Evolutionary conservation across 192 early-diverging fungal genomes (phyloP).

Genomic region (Gonapodya prolifera): DNA sequence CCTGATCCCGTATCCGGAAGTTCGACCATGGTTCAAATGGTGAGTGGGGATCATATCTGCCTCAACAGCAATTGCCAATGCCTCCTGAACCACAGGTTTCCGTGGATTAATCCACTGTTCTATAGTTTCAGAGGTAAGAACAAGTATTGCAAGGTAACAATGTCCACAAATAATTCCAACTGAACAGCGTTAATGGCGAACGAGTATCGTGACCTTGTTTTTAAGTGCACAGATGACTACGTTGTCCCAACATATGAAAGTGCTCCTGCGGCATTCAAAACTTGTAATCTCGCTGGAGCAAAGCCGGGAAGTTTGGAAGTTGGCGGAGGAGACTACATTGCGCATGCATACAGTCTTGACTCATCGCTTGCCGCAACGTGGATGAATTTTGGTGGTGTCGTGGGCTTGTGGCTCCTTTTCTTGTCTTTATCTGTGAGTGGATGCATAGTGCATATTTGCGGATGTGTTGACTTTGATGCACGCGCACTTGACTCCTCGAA

Average conservation of each 20-base stretch:
- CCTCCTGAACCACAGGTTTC: constrained; percentile 13
- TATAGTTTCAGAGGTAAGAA: constrained; percentile 26
- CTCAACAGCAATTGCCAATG: neutral
- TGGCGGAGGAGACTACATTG: neutral
- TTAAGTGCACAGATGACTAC: neutral
- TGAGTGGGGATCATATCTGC: neutral
- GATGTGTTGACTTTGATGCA: neutral
- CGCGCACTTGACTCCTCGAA: neutral
- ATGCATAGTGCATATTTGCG: neutral
- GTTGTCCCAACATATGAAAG: neutral
- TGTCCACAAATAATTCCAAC: neutral
- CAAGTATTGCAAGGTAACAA: neutral
- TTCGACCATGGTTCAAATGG: constrained; percentile 53
- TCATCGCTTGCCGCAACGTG: neutral
- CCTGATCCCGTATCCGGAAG: constrained; percentile 38
- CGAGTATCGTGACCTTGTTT: constrained; percentile 35
- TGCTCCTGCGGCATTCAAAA: neutral
- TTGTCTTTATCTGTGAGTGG: neutral
- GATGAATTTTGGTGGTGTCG: neutral
- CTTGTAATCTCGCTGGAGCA: neutral
- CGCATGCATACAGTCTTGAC: neutral
- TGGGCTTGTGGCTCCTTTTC: neutral
- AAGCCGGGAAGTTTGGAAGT: constrained; percentile 11
- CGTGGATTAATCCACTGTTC: constrained; percentile 48
- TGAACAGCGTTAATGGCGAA: constrained; percentile 37